Evolutionary conservation across 2,329 filamentous ascomycete species (phyloP), one percentile per base, ranked within the genome.

Genomic region (Bertia moriformis): DNA sequence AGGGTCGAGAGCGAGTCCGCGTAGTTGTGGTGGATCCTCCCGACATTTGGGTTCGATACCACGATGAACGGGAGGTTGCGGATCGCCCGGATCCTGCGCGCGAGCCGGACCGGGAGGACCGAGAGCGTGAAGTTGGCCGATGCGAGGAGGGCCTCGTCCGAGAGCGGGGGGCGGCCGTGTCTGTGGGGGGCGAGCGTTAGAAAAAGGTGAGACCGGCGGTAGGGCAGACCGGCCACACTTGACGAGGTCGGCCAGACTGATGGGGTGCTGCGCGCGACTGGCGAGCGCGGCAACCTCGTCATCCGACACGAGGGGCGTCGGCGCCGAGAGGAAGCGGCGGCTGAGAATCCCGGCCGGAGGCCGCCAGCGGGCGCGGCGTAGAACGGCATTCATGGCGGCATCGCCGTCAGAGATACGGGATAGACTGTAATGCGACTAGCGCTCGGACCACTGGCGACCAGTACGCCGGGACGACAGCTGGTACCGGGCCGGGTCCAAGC

Each of bases 31-130:
- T 96, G 94, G 46, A 98, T 98, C 51, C 81, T 79, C 19, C 80
- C 83, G 48, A 98, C 87, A 55, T 95, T 86, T 1, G 87, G 85
- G 56, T 98, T 96, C n/a, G 89, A 88, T 18, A 98, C 91, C 40
- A 98, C 88, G 46, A 98, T 96, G 59, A 89, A 98, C 0, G 91
- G 91, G 5, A 98, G 74, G 55, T 93, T 94, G 46, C 88, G 81
- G 14, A 98, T 68, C 33, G 87, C 86, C 57, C 94, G 84, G 46
- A 98, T 93, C 41, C 91, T 85, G 56, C 93, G 86, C 19, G 91
- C 91, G 19, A 98, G 78, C 29, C 91, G 85, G 38, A 91, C 83
- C 13, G 91, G 91, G 7, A 96, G 78, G 39, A 95, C 82, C 19
- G 81, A 84, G 47, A 96, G 80, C 10, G 91, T 93, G 63, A 96